Percentiles rank a stretch among this genome's conserved stretches.
These are phyloP conservation scores for Aspergillus sp. DNA, from an alignment of 2,329 filamentous ascomycete genomes.

Conservation along the genomic window DNA sequence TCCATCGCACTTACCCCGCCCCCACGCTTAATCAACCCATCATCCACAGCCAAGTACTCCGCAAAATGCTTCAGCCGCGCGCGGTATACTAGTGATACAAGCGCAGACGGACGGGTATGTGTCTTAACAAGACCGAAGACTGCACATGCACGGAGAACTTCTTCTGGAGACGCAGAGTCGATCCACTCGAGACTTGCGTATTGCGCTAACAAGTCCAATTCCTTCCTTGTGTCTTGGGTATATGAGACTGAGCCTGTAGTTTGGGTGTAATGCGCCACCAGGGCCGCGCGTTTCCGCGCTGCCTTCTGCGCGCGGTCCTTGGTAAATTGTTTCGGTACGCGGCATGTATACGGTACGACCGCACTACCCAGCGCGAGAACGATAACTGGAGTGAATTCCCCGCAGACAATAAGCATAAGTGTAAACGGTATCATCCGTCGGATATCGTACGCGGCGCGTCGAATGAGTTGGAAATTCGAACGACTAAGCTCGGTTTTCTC, in stretches of 20 bases:
- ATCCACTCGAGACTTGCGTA: slow-evolving; percentile 17
- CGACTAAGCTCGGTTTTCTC: slow-evolving; percentile 44
- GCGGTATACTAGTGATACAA: slow-evolving; percentile 42
- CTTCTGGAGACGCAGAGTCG: slow-evolving; percentile 13
- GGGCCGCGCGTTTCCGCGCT: slow-evolving; percentile 26
- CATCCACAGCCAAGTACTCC: slow-evolving; percentile 63
- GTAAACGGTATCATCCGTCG: slow-evolving; percentile 72
- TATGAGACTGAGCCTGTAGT: slow-evolving; percentile 8
- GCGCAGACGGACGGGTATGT: slow-evolving; percentile 38
- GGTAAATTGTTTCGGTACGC: slow-evolving; percentile 70
- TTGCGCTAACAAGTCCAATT: slow-evolving; percentile 25
- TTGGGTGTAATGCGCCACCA: slow-evolving; percentile 16
- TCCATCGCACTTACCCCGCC: slow-evolving; percentile 57
- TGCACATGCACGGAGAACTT: slow-evolving; percentile 29
- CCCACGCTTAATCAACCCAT: slow-evolving; percentile 57
- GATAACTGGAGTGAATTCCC: slow-evolving; percentile 78
- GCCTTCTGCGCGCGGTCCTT: slow-evolving; percentile 49
- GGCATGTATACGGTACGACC: slow-evolving; percentile 72
- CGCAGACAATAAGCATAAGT: slow-evolving; percentile 67
- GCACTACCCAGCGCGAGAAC: slow-evolving; percentile 62
- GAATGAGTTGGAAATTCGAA: slow-evolving; percentile 63
- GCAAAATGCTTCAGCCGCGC: slow-evolving; percentile 50
- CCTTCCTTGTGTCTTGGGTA: slow-evolving; percentile 9
- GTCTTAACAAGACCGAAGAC: slow-evolving; percentile 26
- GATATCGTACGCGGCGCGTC: slow-evolving; percentile 64